phyloP scores from a whole-genome alignment of 2,329 filamentous ascomycete species.

The Plenodomus tracheiphilus region DNA sequence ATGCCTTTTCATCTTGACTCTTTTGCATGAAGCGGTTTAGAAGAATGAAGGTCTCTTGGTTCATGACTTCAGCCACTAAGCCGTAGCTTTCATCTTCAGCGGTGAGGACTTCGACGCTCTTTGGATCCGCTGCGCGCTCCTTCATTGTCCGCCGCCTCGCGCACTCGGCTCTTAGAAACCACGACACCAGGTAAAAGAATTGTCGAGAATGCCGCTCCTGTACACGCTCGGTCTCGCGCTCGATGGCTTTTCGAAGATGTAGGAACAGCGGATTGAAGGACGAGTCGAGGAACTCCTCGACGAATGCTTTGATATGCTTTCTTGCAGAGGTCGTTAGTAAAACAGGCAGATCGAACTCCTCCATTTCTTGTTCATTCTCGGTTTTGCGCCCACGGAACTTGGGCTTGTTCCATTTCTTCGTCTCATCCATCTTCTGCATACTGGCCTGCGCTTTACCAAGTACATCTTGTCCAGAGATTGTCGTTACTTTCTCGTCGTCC shows the following conservation, averaged over 20 bases:
- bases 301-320: conserved; percentile 77
- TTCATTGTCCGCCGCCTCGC: conserved; percentile 62
- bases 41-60: conserved; percentile 92
- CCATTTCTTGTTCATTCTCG: conserved; percentile 41
- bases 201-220: conserved; percentile 77
- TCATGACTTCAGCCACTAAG: conserved; percentile 84
- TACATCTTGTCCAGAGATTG: conserved; percentile 85
- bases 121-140: conserved; percentile 58
- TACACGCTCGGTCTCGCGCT: conserved; percentile 83
- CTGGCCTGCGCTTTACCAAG: conserved; percentile 73
- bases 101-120: conserved; percentile 44
- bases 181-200: conserved; percentile 89
- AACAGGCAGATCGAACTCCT: conserved; percentile 75
- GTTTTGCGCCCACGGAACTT: conserved; percentile 53
- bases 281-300: conserved; percentile 91
- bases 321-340: conserved; percentile 73
- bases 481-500: conserved; percentile 80
- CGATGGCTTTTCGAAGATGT: conserved; percentile 84
- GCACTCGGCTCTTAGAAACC: conserved; percentile 89
- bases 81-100: conserved; percentile 73
- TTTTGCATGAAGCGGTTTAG: conserved; percentile 81
- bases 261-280: conserved; percentile 89
- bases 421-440: conserved; percentile 85
- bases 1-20: conserved; percentile 79
- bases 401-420: conserved; percentile 88